A percentile compares a stretch with the other conserved stretches of the same genome.
Conservation (phyloP, 768 basidiomycete species). For the Tulasnella sp. region DNA sequence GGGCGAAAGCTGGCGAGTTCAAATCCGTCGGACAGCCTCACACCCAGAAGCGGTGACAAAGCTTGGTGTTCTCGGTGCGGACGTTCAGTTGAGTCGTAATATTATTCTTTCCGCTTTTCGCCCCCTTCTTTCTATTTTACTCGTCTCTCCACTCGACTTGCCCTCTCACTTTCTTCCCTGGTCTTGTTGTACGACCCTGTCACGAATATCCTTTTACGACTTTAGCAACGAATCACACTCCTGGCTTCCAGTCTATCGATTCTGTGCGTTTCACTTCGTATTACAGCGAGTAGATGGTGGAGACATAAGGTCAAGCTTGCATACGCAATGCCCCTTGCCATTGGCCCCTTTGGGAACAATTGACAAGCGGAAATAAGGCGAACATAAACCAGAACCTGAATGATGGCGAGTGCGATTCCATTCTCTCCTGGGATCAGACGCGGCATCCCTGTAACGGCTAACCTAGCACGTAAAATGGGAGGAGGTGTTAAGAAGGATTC, state of each 20-base stretch:
- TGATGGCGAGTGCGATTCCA: too few relatives aligned
- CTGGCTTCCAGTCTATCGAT: too few relatives aligned
- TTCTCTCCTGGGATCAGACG: too few relatives aligned
- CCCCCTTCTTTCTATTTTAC: constrained; percentile 4
- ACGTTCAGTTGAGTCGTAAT: constrained; percentile 14
- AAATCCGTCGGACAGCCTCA: neutral
- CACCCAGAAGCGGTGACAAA: neutral
- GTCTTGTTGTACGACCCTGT: neutral
- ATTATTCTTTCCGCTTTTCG: constrained; percentile 3
- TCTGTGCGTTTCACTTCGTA: too few relatives aligned
- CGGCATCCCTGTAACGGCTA: too few relatives aligned
- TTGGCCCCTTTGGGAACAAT: too few relatives aligned
- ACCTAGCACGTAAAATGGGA: too few relatives aligned
- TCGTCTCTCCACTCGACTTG: neutral
- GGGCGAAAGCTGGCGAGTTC: constrained; percentile 23
- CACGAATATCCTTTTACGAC: neutral
- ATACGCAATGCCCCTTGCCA: too few relatives aligned
- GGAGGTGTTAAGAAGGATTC: too few relatives aligned
- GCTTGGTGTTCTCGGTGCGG: neutral
- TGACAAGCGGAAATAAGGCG: too few relatives aligned
- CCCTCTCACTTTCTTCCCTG: neutral
- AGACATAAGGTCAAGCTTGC: too few relatives aligned
- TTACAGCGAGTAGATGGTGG: neutral
- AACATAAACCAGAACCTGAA: too few relatives aligned
- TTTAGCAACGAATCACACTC: neutral